Evolutionary conservation across 169 alveolate genomes (phyloP), one percentile per base, ranked within the genome.

Genomic region (Cytauxzoon felis): DNA sequence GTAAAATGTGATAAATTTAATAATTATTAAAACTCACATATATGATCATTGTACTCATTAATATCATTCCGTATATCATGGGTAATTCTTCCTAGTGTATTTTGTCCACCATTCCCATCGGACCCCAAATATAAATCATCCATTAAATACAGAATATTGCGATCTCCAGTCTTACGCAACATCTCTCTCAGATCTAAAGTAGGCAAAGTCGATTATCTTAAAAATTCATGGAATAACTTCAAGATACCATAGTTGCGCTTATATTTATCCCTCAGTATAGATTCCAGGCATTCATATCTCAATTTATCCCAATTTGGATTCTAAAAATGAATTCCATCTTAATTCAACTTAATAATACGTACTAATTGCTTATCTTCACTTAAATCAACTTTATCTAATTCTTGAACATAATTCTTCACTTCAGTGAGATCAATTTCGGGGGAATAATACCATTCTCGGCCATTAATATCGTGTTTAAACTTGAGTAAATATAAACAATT

Each of bases 101-200:
- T 82, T 61, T 76, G 90, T n/a, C 90, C 90, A 24, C 63, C 78
- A 13, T 45, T 76, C 21, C 80, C 81, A 41, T 13, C 57, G 24
- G 58, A 73, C 7, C 90, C 90, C 57, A 82, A 63, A 47, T 64
- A 76, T 4, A 34, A 63, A 30, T 62, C 78, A 5, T 1, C 48
- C 13, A 60, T 38, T 4, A 1, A 53, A 34, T 27, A 65, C 13
- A 65, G 42, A 8, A 65, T 57, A n/a, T 36, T 9, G 49, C 78
- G 51, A 5, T 65, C 78, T 0, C 78, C 78, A n/a, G 78, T 65
- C 36, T 65, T 56, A 7, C 40, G 52, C 4, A 65, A 49, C 4
- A 30, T 16, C 5, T 9, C 1, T 19, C 78, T 51, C 6, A 65
- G 6, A 1, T 52, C 78, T 65, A 34, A 16, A 58, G n/a, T n/a